phyloP scores from a whole-genome alignment of 805 yeast genomes.

The Ogataea trehaloabstinens region DNA sequence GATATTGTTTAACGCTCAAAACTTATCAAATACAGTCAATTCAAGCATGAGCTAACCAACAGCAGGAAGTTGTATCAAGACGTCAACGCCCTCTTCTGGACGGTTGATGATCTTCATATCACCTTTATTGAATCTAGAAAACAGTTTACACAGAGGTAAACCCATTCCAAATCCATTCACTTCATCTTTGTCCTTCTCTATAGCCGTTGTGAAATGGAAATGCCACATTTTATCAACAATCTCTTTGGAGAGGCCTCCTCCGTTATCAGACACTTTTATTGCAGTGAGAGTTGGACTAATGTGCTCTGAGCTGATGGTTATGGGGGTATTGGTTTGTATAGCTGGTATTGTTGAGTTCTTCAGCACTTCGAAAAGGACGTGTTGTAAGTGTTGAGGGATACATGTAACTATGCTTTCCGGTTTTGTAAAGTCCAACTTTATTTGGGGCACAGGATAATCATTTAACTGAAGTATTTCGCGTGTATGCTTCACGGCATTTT shows the following conservation, averaged over 20 bases:
- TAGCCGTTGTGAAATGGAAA: conserved; percentile 31
- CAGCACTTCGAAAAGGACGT: conserved; percentile 30
- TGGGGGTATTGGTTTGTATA: conserved; percentile 18
- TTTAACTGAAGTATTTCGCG: conserved; percentile 23
- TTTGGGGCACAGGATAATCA: conserved; percentile 31
- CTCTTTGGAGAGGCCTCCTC: conserved; percentile 27
- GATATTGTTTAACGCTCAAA: too few relatives aligned
- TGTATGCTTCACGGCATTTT: conserved; percentile 22
- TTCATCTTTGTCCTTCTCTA: conserved; percentile 23
- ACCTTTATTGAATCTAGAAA: conserved; percentile 27
- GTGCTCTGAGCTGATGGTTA: conserved; percentile 10
- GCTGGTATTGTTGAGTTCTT: conserved; percentile 33
- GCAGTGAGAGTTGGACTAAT: conserved; percentile 5
- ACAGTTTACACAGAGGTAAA: conserved; percentile 29
- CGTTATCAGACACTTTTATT: conserved; percentile 27
- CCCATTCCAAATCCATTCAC: conserved; percentile 36
- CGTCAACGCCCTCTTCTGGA: conserved; percentile 25
- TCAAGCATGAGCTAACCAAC: too few relatives aligned
- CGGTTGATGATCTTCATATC: conserved; percentile 20
- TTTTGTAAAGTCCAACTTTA: conserved; percentile 8
- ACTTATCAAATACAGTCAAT: too few relatives aligned
- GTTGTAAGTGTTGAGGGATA: conserved; percentile 29
- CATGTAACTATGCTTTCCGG: conserved; percentile 15
- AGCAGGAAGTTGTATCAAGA: conserved; percentile 23
- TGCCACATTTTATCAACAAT: conserved; percentile 27